phyloP scores from a whole-genome alignment of 495 filamentous ascomycete species.

The Hypoxylon lienhwacheense region DNA sequence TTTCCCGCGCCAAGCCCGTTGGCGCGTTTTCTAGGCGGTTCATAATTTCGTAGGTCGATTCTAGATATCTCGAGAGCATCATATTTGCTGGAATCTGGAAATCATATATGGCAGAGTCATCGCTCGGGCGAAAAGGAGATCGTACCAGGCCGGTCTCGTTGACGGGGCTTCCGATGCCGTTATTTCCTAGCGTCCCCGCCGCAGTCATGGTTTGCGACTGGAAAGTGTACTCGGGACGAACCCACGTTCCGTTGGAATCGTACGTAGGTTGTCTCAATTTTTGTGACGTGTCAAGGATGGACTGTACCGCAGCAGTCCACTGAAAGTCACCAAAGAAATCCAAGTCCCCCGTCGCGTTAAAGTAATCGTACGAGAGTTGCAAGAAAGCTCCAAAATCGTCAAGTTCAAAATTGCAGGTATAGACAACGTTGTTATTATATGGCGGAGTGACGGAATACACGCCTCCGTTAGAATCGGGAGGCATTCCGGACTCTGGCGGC shows the following conservation, averaged over 20 bases:
- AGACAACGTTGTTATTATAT: slow-evolving; percentile 56
- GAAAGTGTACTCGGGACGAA: slow-evolving; percentile 59
- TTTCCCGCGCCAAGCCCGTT: slow-evolving; percentile 49
- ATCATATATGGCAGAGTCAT: slow-evolving; percentile 63
- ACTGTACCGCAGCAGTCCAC: slow-evolving; percentile 60
- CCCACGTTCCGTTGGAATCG: slow-evolving; percentile 55
- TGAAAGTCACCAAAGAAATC: slow-evolving; percentile 62
- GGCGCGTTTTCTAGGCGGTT: slow-evolving; percentile 48
- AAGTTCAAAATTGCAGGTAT: slow-evolving; percentile 68
- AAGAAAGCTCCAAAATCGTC: slow-evolving; percentile 65
- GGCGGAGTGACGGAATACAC: slow-evolving; percentile 51
- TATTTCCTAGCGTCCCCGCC: slow-evolving; percentile 62
- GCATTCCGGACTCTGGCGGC: slow-evolving; percentile 56
- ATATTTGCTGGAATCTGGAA: slow-evolving; percentile 64
- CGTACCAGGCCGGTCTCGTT: slow-evolving; percentile 63
- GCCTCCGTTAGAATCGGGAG: slow-evolving; percentile 51
- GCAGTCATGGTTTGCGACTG: slow-evolving; percentile 58
- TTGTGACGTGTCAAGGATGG: slow-evolving; percentile 58
- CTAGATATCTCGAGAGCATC: slow-evolving; percentile 65
- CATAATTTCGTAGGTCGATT: slow-evolving; percentile 58
- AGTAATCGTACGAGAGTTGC: slow-evolving; percentile 62
- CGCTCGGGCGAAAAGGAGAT: slow-evolving; percentile 64
- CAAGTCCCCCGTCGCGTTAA: slow-evolving; percentile 55
- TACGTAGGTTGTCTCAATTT: slow-evolving; percentile 64
- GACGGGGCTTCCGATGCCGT: slow-evolving; percentile 62